Conservation (phyloP, 1,139 yeast genomes). For the Blastobotrys buckinghamii region DNA sequence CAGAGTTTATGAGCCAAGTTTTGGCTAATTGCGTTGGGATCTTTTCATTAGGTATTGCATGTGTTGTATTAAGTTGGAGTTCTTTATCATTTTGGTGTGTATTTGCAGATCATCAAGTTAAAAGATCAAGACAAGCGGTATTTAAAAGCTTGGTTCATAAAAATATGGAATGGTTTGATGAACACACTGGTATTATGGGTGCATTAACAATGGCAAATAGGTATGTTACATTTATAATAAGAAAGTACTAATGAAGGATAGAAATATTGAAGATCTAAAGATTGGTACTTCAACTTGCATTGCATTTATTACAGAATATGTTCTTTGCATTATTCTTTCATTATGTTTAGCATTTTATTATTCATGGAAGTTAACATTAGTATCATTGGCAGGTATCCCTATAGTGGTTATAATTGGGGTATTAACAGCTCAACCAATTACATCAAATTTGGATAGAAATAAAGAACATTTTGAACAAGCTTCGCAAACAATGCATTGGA, state of each 20-base stretch:
- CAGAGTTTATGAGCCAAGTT: constrained; percentile 41
- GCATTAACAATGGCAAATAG: constrained; percentile 54
- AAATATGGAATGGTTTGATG: constrained; percentile 47
- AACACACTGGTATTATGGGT: constrained; percentile 43
- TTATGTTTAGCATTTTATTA: constrained; percentile 63
- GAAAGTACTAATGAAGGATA: constrained; percentile 1
- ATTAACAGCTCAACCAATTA: constrained; percentile 48
- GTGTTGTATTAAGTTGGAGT: constrained; percentile 48
- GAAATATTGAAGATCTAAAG: constrained; percentile 76
- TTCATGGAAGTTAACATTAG: constrained; percentile 80
- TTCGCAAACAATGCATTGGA: constrained; percentile 65
- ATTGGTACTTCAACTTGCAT: constrained; percentile 63
- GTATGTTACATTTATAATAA: constrained; percentile 3
- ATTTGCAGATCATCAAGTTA: constrained; percentile 68
- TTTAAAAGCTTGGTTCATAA: constrained; percentile 30
- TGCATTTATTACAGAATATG: constrained; percentile 50
- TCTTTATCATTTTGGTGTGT: constrained; percentile 59
- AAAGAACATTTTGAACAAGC: constrained; percentile 52
- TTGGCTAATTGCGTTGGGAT: constrained; percentile 48
- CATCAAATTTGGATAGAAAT: constrained; percentile 47
- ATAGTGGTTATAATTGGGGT: constrained; percentile 48
- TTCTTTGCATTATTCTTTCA: constrained; percentile 49
- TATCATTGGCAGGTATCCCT: constrained; percentile 69
- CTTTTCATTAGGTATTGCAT: constrained; percentile 51
- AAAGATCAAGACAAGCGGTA: constrained; percentile 46